Conservation (phyloP, 495 filamentous ascomycete species). For the Delitschia confertaspora region DNA sequence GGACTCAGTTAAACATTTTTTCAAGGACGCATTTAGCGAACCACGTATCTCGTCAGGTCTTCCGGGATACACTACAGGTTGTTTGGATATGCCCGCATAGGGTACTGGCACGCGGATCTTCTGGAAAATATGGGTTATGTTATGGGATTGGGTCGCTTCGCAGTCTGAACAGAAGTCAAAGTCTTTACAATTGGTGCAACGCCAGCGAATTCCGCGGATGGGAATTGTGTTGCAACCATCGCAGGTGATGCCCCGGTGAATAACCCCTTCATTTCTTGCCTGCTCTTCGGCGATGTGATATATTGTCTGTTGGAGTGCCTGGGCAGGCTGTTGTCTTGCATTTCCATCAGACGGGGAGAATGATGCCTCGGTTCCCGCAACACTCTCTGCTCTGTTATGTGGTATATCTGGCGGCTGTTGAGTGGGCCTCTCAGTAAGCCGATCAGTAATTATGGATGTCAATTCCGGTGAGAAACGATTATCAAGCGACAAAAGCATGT, state of each 20-base stretch:
- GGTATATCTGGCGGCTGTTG: too few relatives aligned
- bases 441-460: too few relatives aligned
- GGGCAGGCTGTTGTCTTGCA: slow-evolving; percentile 17
- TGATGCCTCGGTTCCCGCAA: slow-evolving; percentile 22
- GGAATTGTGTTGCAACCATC: slow-evolving; percentile 77
- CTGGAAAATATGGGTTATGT: slow-evolving; percentile 91
- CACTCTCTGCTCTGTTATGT: too few relatives aligned
- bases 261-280: slow-evolving; percentile 71
- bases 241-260: slow-evolving; percentile 89
- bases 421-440: too few relatives aligned
- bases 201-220: slow-evolving; percentile 84
- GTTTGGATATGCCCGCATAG: slow-evolving; percentile 42
- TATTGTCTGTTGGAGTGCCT: slow-evolving; percentile 38
- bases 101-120: slow-evolving; percentile 74
- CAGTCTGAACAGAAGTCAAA: slow-evolving; percentile 50
- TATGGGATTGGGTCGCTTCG: slow-evolving; percentile 58
- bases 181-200: slow-evolving; percentile 85
- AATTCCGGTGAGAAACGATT: too few relatives aligned
- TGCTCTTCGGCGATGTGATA: slow-evolving; percentile 55
- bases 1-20: slow-evolving; percentile 56
- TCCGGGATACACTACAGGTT: slow-evolving; percentile 60
- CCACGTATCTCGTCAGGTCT: slow-evolving; percentile 60
- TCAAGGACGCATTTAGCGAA: slow-evolving; percentile 54
- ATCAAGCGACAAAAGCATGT: too few relatives aligned
- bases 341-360: neutral